Percentiles rank a stretch among this genome's conserved stretches.
phyloP scores from a whole-genome alignment of 768 basidiomycete genomes.

The Boletus rufocinnamomeus region DNA sequence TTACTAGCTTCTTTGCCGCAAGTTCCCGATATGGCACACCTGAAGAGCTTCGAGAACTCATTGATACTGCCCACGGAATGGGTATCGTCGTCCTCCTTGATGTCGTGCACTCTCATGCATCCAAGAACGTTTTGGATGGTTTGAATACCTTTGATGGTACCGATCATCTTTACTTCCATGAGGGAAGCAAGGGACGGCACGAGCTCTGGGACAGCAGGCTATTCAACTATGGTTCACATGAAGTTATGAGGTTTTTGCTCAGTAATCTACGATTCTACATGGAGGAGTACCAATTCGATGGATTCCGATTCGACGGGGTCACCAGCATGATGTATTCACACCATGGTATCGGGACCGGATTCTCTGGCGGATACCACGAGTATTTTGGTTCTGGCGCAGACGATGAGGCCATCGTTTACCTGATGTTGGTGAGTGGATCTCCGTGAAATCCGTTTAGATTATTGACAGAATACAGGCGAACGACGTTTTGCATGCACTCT shows the following conservation, averaged over 20 bases:
- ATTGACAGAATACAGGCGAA: slow-evolving; percentile 71
- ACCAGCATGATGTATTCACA: slow-evolving; percentile 99
- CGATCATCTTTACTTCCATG: slow-evolving; percentile 97
- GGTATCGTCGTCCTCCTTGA: slow-evolving; percentile 93
- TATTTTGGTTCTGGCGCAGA: slow-evolving; percentile 91
- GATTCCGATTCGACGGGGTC: slow-evolving; percentile 98
- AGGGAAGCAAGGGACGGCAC: slow-evolving; percentile 85
- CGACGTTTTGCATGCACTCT: slow-evolving; percentile 80
- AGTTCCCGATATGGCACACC: slow-evolving; percentile 96
- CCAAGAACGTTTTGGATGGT: slow-evolving; percentile 96
- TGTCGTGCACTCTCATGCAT: slow-evolving; percentile 97
- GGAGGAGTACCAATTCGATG: slow-evolving; percentile 95
- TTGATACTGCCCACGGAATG: slow-evolving; percentile 94
- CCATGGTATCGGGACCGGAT: slow-evolving; percentile 96
- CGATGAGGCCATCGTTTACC: slow-evolving; percentile 87
- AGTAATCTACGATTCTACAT: slow-evolving; percentile 96
- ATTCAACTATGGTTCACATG: slow-evolving; percentile 95
- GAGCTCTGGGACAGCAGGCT: slow-evolving; percentile 98
- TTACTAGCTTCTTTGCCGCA: slow-evolving; percentile 96
- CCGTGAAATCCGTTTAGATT: neutral
- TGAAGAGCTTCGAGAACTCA: slow-evolving; percentile 92
- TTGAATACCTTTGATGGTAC: slow-evolving; percentile 96
- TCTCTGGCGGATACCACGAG: slow-evolving; percentile 97
- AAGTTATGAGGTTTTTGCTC: slow-evolving; percentile 91
- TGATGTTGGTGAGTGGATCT: slow-evolving; percentile 81